Base-by-base conservation (phyloP, 805 yeast species). In the Cyberlindnera suaveolens region DNA sequence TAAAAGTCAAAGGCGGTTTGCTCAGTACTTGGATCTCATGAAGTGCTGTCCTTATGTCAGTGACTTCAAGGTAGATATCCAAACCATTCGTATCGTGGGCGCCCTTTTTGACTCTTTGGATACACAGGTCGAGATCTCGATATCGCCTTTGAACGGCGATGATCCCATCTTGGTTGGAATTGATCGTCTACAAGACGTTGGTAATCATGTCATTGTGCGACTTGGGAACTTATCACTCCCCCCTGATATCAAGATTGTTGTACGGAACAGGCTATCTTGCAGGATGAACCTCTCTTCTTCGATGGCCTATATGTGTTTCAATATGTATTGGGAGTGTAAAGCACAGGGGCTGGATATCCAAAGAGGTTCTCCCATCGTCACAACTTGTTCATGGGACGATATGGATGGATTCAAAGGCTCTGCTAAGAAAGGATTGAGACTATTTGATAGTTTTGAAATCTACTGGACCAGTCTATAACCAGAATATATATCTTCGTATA, bases 321-420 rank as follows among this genome's bases (percentile, higher is more conserved):
- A 75, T 45, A 38, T 66, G 2, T 65, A 59, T 44, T 70, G 72
- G 58, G 80, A 75, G 48, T 55, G 66, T 9, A 38, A 57, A 32
- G 45, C 49, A 13, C 50, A 56, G 36, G 44, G 51, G 29, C 42
- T 44, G 27, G 10, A 14, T 4, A 13, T 36, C 19, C 31, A 23
- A 31, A 23, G 7, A 15, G 40, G 18, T 15, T 14, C 4, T 15
- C 31, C 31, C 6, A 20, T 20, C 4, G 33, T 40, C 9, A 17
- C 27, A 2, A 14, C 15, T 14, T 48, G 43, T 30, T 10, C 15
- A 33, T 78, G 82, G 81, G 65, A 67, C 3, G 71, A 75, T 0
- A 64, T 82, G 51, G 95, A 85, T 60, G 95, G 95, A 0, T 70
- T 70, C 44, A 71, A 72, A 49, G 95, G 93, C 2, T 71, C 79